phyloP scores from a whole-genome alignment of 257 asterid species.

The Solanum medicagineum region DNA sequence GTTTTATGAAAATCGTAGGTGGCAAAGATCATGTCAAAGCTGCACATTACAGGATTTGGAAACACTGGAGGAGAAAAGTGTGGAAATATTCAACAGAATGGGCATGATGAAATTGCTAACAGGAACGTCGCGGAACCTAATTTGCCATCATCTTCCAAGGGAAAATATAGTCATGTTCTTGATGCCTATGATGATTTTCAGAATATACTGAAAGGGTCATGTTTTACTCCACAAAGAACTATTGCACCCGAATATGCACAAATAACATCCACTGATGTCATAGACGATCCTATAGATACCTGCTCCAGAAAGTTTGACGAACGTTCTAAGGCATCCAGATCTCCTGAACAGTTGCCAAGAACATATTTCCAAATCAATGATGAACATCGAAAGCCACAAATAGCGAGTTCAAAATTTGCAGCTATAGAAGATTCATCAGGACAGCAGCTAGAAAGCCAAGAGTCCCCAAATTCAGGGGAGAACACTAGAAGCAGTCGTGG shows the following conservation, averaged over 20 bases:
- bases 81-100: conserved; percentile 10
- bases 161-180: background rate
- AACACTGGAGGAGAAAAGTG: conserved; percentile 17
- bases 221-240: background rate
- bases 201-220: background rate
- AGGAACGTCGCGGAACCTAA: conserved; percentile 6
- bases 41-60: conserved; percentile 18
- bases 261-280: background rate
- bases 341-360: background rate
- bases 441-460: background rate
- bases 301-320: background rate
- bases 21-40: conserved; percentile 35
- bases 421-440: background rate
- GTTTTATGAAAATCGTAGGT: conserved; percentile 18
- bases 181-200: background rate
- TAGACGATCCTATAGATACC: background rate
- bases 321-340: background rate
- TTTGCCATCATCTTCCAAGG: background rate
- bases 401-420: background rate
- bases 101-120: conserved; percentile 6
- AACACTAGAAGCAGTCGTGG: conserved; percentile 9
- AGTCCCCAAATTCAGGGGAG: conserved; percentile 4
- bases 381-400: background rate
- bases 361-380: background rate
- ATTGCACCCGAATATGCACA: background rate